phyloP scores from a whole-genome alignment of 192 early-diverging fungal species.

The Backusella morwellensis region DNA sequence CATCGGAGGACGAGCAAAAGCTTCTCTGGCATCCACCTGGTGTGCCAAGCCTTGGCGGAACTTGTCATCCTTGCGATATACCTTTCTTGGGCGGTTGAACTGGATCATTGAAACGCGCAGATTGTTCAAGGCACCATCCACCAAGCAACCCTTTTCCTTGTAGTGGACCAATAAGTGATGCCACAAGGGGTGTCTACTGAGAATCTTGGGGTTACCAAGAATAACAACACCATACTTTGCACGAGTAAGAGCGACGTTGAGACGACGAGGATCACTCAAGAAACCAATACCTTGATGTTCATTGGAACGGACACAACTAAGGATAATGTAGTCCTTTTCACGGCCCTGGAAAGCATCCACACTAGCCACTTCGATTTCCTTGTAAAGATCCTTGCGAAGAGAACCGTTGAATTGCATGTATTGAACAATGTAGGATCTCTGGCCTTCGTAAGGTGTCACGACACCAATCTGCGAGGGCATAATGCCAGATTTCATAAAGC shows the following conservation, averaged over 20 bases:
- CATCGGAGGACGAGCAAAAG: constrained; percentile 53
- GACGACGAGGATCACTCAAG: constrained; percentile 85
- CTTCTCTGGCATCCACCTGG: constrained; percentile 57
- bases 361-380: constrained; percentile 98
- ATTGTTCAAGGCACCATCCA: constrained; percentile 90
- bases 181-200: constrained; percentile 93
- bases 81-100: constrained; percentile 71
- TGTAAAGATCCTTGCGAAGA: constrained; percentile 91
- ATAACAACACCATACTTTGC: constrained; percentile 94
- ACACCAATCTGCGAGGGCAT: constrained; percentile 92
- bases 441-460: constrained; percentile 99
- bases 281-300: constrained; percentile 97
- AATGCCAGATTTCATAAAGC: constrained; percentile 86
- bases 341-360: constrained; percentile 99
- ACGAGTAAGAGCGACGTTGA: constrained; percentile 88
- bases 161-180: constrained; percentile 93
- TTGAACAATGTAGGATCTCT: constrained; percentile 91
- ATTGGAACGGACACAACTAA: constrained; percentile 96
- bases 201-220: constrained; percentile 92
- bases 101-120: constrained; percentile 89
- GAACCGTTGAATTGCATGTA: constrained; percentile 96
- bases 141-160: constrained; percentile 85
- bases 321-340: constrained; percentile 99
- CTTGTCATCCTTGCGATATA: constrained; percentile 54
- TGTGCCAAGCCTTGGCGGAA: constrained; percentile 58